Base-by-base conservation (phyloP, 192 early-diverging fungal species). In the Umbelopsis sp. region DNA sequence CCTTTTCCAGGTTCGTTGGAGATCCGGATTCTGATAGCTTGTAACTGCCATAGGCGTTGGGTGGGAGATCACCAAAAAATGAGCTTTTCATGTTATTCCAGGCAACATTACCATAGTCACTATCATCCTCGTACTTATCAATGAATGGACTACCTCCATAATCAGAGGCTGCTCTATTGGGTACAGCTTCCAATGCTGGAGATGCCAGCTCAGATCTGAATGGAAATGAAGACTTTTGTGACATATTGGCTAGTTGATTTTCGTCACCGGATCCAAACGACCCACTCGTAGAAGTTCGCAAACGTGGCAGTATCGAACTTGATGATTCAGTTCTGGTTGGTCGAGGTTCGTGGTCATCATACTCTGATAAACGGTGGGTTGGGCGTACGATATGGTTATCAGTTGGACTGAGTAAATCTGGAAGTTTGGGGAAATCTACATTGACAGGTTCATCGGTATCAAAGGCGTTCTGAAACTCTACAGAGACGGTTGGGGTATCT, bases 401-500 rank as follows among this genome's bases (percentile, higher is more conserved):
- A 4, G 26, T 34, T 20, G 31, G 56, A 26, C 56, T 62, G 14
- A 62, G 26, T 34, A 62, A 34, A 17, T 36, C 56, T 2, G 7
- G 29, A 0, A 4, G 4, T 17, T 32, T 32, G 26, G 26, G 29
- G 17, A 11, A 20, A 4, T 62, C 56, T 34, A 32, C 16, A 34
- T 16, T 4, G 31, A 6, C 6, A 20, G 56, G 12, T 34, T 34
- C 12, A 31, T 34, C 56, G 14, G 31, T 20, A 2, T 2, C 29
- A 34, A 32, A 62, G 12, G 32, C 56, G 56, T 29, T 26, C 34
- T 62, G 56, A 36, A 62, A 62, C 8, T 62, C 56, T 34, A 62
- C 56, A 62, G 56, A 22, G 4, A 62, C 56, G 0, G 76, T 77
- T 4, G 76, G 70, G 11, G 72, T 67, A 62, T 59, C 70, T 49